These are phyloP conservation scores for Hawksworthiomyces lignivorus DNA, from an alignment of 2,329 filamentous ascomycete species.

Conservation along the genomic window DNA sequence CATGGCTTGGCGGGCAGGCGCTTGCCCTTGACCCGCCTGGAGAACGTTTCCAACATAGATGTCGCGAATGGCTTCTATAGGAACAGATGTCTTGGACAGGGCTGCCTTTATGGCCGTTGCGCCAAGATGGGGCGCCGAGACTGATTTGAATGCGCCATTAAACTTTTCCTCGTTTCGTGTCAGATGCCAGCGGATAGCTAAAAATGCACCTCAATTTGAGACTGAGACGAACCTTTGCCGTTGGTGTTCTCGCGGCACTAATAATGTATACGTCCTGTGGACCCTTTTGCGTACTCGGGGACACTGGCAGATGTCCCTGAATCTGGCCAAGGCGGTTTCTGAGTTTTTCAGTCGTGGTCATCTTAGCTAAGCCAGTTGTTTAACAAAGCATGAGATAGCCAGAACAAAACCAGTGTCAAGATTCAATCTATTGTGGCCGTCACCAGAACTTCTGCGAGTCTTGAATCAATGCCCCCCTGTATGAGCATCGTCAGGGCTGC, in stretches of 20 bases:
- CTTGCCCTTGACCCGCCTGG: slow-evolving; percentile 73
- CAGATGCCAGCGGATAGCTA: too few species aligned
- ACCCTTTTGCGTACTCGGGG: slow-evolving; percentile 32
- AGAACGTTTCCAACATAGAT: slow-evolving; percentile 98
- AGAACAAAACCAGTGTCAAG: too few species aligned
- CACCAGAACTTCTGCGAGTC: too few species aligned
- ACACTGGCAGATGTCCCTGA: too few species aligned
- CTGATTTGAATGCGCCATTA: slow-evolving; percentile 82
- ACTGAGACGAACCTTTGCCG: slow-evolving; percentile 64
- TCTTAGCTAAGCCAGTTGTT: too few species aligned
- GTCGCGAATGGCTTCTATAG: slow-evolving; percentile 71
- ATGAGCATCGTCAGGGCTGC: too few species aligned
- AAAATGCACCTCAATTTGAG: too few species aligned
- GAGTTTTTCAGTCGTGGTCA: too few species aligned
- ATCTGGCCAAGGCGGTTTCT: too few species aligned
- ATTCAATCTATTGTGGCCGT: too few species aligned
- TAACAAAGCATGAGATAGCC: too few species aligned
- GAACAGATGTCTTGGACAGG: slow-evolving; percentile 75
- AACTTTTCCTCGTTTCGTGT: slow-evolving; percentile 49
- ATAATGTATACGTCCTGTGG: slow-evolving; percentile 90
- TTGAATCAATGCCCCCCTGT: too few species aligned
- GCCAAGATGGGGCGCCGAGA: slow-evolving; percentile 76
- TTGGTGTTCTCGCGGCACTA: slow-evolving; percentile 82
- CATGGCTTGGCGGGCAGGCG: slow-evolving; percentile 80
- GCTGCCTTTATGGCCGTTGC: slow-evolving; percentile 87